A percentile compares a stretch with the other conserved stretches of the same genome.
phyloP scores from a whole-genome alignment of 441 rosid genomes.

The Populus trichocarpa region DNA sequence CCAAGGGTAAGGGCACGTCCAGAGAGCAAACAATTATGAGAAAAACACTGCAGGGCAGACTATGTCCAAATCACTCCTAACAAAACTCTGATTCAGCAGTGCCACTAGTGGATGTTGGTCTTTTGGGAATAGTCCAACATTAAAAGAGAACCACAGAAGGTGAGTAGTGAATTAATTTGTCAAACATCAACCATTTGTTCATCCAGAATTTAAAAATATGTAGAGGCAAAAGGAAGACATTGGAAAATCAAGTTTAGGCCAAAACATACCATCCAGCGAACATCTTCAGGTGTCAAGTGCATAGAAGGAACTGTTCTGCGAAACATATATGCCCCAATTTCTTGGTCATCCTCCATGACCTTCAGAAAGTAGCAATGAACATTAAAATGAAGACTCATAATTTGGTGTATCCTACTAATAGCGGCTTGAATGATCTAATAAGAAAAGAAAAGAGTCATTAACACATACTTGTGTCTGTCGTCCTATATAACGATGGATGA shows the following conservation, averaged over 20 bases:
- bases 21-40: background rate
- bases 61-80: background rate
- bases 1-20: background rate
- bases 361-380: slow-evolving; percentile 28
- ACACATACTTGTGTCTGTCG: slow-evolving; percentile 79
- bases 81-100: background rate
- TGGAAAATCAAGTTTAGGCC: background rate
- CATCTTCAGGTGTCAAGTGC: slow-evolving; percentile 81
- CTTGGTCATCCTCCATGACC: slow-evolving; percentile 98
- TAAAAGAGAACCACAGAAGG: background rate
- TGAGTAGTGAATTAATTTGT: background rate
- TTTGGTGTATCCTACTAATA: background rate
- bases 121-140: slow-evolving; percentile 1
- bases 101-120: background rate
- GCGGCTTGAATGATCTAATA: slow-evolving; percentile 1
- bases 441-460: slow-evolving; percentile 7
- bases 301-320: slow-evolving; percentile 89
- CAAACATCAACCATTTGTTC: background rate
- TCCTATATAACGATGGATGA: slow-evolving; percentile 85
- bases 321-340: slow-evolving; percentile 92
- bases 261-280: slow-evolving; percentile 82
- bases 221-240: slow-evolving; percentile 2
- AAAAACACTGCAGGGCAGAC: background rate
- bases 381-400: slow-evolving; percentile 12
- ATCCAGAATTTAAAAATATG: background rate